These are phyloP conservation scores for Amanita thiersii DNA, from an alignment of 768 basidiomycete genomes.

Conservation along the genomic window DNA sequence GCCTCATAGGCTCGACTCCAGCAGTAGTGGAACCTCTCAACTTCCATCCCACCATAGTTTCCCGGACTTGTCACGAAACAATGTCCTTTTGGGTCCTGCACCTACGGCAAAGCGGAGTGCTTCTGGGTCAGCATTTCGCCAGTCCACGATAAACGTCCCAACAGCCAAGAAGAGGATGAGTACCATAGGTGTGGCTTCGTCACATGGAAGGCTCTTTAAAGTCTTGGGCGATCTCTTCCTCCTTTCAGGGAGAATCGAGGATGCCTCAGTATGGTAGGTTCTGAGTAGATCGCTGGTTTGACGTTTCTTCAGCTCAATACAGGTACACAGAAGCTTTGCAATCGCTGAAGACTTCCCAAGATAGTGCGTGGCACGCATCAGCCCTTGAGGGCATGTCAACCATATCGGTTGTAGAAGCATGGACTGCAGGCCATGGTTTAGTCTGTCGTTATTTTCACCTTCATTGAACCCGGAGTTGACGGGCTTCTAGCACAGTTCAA, in stretches of 20 bases:
- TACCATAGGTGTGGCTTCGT: conserved; percentile 59
- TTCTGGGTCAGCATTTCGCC: conserved; percentile 38
- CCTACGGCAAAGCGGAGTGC: conserved; percentile 48
- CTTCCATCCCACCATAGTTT: conserved; percentile 46
- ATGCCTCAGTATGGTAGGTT: conserved; percentile 72
- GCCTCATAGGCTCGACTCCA: conserved; percentile 13
- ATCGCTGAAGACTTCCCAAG: conserved; percentile 66
- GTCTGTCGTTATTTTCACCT: conserved; percentile 34
- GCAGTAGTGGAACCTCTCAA: conserved; percentile 12
- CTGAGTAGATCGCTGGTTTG: not conserved
- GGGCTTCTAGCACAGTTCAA: conserved; percentile 43
- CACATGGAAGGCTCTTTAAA: conserved; percentile 83
- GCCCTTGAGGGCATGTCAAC: conserved; percentile 83
- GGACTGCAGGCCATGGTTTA: conserved; percentile 66
- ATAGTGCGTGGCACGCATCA: conserved; percentile 85
- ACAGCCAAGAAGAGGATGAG: conserved; percentile 55
- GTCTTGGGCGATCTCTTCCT: conserved; percentile 85
- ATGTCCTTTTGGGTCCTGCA: conserved; percentile 28
- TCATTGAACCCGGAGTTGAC: conserved; percentile 8
- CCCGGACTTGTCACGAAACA: conserved; percentile 40
- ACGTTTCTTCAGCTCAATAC: conserved; percentile 12
- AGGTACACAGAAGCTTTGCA: conserved; percentile 85
- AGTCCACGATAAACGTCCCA: conserved; percentile 39
- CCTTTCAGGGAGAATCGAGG: conserved; percentile 76
- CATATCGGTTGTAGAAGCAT: conserved; percentile 72